Base-by-base conservation (phyloP, 2,329 filamentous ascomycete genomes). In the Aspergillus neoniger region DNA sequence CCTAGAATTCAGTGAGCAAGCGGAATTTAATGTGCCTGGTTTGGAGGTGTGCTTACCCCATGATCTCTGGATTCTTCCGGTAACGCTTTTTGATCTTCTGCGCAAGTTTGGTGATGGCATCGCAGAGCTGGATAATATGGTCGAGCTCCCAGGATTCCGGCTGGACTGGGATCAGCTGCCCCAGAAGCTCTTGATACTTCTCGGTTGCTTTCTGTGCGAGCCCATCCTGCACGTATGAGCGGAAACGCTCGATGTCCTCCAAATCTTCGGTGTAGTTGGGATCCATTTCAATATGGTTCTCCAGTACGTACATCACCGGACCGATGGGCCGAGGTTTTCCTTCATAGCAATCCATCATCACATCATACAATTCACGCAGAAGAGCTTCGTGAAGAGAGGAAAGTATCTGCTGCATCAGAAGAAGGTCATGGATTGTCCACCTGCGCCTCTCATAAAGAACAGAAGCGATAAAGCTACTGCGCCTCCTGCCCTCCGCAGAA, bases 41-140 rank as follows among this genome's bases (percentile, higher is more conserved):
- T n/a, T 28, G 47, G 17, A 82, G 1, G 41, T 32, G 14, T 23
- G 32, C 77, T 58, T 74, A 80, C 79, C 92, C 92, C 87, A 96
- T 89, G 61, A 98, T 90, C 63, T 92, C 89, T 0, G 91, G 91
- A 60, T 90, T 95, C 69, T 91, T 94, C 69, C 87, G 87, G 77
- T 96, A 99, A 52, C 94, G 87, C 78, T 98, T 98, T 75, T 92
- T 89, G 55, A 97, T 96, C 72, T 89, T 91, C 69, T 96, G 89
- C 64, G 90, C 91, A 32, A 97, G 82, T 66, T 91, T 92, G 52
- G 92, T 88, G 5, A 98, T 91, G 0, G 88, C 87, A 72, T 95
- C 91, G 15, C 93, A 92, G 23, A 99, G 85, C 71, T 93, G 87
- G 61, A 97, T 92, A 59, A 98, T 89, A 75, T 98, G 91, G 64